These are phyloP conservation scores for Calocera cornea DNA, from an alignment of 768 basidiomycete species.

Conservation along the genomic window DNA sequence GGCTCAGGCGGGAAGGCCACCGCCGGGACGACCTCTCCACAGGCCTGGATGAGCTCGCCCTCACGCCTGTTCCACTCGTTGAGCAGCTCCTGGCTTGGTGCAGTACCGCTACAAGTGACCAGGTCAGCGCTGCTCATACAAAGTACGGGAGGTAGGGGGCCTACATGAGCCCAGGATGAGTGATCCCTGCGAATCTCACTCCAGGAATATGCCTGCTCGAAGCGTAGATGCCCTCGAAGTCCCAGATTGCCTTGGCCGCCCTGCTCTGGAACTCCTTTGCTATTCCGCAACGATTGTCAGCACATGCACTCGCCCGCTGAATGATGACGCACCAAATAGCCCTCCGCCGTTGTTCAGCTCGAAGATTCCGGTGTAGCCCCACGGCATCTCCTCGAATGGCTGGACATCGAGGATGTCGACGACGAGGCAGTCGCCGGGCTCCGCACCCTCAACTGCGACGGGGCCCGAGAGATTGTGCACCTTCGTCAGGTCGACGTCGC, in stretches of 20 bases:
- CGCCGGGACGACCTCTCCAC: constrained; percentile 41
- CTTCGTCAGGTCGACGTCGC: constrained; percentile 47
- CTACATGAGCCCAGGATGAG: constrained; percentile 54
- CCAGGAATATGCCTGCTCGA: constrained; percentile 66
- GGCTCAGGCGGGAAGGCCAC: constrained; percentile 53
- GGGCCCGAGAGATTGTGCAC: constrained; percentile 69
- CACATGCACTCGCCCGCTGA: not conserved
- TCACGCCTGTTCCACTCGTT: constrained; percentile 66
- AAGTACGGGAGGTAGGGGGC: not conserved
- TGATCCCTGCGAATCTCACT: constrained; percentile 63
- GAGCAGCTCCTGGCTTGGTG: constrained; percentile 58
- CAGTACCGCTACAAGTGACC: constrained; percentile 37
- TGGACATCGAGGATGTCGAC: constrained; percentile 66
- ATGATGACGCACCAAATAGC: constrained; percentile 38
- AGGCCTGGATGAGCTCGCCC: constrained; percentile 42
- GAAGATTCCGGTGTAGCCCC: constrained; percentile 75
- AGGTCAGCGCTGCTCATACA: not conserved
- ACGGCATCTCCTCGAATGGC: constrained; percentile 63
- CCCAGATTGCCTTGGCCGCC: constrained; percentile 72
- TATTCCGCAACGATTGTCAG: constrained; percentile 15
- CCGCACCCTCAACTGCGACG: constrained; percentile 57
- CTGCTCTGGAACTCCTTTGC: constrained; percentile 54
- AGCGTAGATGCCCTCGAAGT: constrained; percentile 59
- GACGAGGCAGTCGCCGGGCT: constrained; percentile 66
- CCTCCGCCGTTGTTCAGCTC: constrained; percentile 62